Evolutionary conservation across 2,329 filamentous ascomycete species (phyloP).

Genomic region (Dactylellina cionopaga): DNA sequence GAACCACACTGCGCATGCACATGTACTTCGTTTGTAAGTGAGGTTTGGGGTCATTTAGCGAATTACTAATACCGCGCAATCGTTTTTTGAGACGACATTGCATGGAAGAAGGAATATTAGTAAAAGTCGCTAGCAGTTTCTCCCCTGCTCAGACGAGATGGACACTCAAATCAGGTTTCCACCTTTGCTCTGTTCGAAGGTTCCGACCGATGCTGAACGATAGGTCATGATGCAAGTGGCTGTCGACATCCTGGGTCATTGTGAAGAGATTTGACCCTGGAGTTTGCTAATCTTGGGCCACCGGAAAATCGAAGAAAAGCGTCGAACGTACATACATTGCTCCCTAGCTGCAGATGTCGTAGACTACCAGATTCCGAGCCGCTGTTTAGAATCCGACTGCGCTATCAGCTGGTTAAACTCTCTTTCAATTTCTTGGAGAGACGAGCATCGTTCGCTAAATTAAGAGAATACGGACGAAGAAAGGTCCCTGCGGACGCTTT

Average conservation of each 20-base stretch:
- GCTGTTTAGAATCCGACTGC: conserved; percentile 14
- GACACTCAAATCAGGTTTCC: neutral
- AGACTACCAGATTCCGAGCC: too few species aligned
- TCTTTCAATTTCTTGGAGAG: too few species aligned
- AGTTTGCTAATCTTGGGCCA: neutral
- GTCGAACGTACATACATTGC: too few species aligned
- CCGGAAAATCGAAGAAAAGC: too few species aligned
- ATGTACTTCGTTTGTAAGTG: too few species aligned
- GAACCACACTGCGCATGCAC: too few species aligned
- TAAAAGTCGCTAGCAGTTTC: neutral
- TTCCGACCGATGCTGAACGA: neutral
- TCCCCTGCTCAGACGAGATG: neutral
- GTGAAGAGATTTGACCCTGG: neutral
- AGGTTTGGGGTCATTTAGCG: too few species aligned
- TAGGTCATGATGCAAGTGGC: conserved; percentile 37
- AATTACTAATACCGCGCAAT: too few species aligned
- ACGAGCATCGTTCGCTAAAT: too few species aligned
- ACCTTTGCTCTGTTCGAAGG: neutral
- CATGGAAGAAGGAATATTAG: neutral
- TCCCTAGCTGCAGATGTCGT: too few species aligned
- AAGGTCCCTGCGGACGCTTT: conserved; percentile 36
- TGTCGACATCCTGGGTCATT: neutral
- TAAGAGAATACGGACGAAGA: too few species aligned
- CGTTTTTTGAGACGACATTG: neutral
- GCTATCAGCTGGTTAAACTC: too few species aligned